Evolutionary conservation across 257 asterid species (phyloP), one percentile per base, ranked within the genome.

Genomic region (Sherardia arvensis): DNA sequence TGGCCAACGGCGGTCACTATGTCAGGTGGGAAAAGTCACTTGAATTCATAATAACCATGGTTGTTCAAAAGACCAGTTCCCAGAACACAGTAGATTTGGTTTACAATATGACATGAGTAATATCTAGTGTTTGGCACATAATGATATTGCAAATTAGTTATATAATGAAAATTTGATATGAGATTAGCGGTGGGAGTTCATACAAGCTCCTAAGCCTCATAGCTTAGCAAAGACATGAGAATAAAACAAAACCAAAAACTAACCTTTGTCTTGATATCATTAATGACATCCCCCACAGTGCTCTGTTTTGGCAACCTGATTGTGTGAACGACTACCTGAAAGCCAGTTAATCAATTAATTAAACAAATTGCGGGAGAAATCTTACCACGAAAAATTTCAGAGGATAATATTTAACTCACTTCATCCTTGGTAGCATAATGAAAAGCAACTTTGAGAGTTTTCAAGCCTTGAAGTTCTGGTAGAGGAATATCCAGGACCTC

Each of bases 401-500:
- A 32, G 18, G 54, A 63, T 25, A 53, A 28, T 43, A 40, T 18
- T 53, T 15, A 34, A 83, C 85, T 75, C 78, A 90, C 97, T 74
- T 85, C 95, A 69, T 90, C 97, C 68, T 85, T 85, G 67, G 93
- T 81, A 64, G 96, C 84, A 73, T 82, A 84, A 77, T 87, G 90
- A 70, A 87, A 90, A 66, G 92, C 91, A 77, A 91, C 94, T 86
- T 86, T 91, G 56, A 91, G 81, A 53, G 97, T 84, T 79, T 87
- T 91, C 69, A 91, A 82, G 64, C 95, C 77, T 79, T 91, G 97
- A 81, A 91, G 74, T 76, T 91, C 96, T 18, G 97, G 97, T 63
- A 91, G 70, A 77, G 97, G 97, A 53, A 91, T 91, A 68, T 91
- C 98, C 73, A 91, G 74, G 69, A 86, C 95, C 79, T 91, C 98